These are phyloP conservation scores for Wickerhamomyces strasburgensis DNA, from an alignment of 805 yeast genomes.

Conservation along the genomic window DNA sequence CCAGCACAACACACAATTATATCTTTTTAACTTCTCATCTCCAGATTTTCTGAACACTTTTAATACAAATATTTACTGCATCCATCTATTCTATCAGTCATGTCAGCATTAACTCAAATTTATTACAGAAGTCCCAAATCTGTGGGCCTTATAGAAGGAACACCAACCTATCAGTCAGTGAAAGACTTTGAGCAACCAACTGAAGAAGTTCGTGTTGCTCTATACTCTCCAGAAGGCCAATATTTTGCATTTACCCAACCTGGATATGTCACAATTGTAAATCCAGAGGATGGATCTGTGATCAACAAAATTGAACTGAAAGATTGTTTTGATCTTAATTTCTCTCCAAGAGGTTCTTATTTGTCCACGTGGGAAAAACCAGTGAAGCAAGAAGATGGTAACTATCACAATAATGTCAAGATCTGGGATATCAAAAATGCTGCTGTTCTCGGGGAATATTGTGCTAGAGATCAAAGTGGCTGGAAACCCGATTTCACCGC, in stretches of 20 bases:
- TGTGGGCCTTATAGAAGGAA: slow-evolving; percentile 46
- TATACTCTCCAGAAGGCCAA: slow-evolving; percentile 63
- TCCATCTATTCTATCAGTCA: slow-evolving; percentile 1
- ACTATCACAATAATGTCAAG: slow-evolving; percentile 74
- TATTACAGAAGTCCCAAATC: slow-evolving; percentile 48
- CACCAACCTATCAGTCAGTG: slow-evolving; percentile 32
- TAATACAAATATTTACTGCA: neutral
- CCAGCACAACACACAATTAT: too few species aligned
- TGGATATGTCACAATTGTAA: slow-evolving; percentile 48
- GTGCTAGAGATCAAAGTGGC: slow-evolving; percentile 78
- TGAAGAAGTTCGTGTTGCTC: slow-evolving; percentile 55
- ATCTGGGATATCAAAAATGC: slow-evolving; percentile 57
- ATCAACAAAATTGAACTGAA: slow-evolving; percentile 45
- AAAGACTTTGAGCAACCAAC: slow-evolving; percentile 24
- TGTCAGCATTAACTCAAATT: slow-evolving; percentile 26
- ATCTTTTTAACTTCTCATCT: too few species aligned
- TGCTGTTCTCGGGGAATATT: slow-evolving; percentile 52
- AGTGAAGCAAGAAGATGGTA: slow-evolving; percentile 62
- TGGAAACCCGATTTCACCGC: slow-evolving; percentile 91
- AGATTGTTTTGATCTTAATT: slow-evolving; percentile 76
- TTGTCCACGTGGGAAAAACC: slow-evolving; percentile 91
- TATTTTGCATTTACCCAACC: slow-evolving; percentile 73
- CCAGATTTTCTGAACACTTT: too few species aligned
- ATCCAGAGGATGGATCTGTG: slow-evolving; percentile 47
- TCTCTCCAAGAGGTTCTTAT: slow-evolving; percentile 84